Evolutionary conservation across 2,329 filamentous ascomycete genomes (phyloP), one percentile per base, ranked within the genome.

Genomic region (Atkinsonella texensis): DNA sequence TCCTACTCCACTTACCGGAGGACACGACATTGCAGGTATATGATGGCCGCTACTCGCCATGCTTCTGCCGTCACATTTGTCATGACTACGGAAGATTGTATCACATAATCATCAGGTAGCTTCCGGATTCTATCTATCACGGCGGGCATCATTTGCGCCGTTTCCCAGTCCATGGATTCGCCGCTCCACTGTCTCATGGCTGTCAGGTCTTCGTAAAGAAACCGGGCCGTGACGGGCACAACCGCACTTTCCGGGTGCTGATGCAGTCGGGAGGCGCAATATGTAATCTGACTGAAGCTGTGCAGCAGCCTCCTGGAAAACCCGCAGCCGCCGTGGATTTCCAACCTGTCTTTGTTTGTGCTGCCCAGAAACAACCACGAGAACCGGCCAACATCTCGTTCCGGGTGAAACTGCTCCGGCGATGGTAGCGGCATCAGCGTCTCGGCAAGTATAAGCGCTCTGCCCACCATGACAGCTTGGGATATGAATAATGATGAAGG

Each of bases 261-360:
- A 33, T 61, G 57, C 28, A 68, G 46, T 12, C 63, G 59, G 4
- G 66, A 35, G 35, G 66, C 59, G 33, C 65, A 61, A 51, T 65
- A 65, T 7, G 68, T 68, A 42, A 70, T 65, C 41, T 68, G 65
- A 44, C 65, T 65, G 48, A 70, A 61, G 9, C 57, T 59, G 40
- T 69, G 62, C 18, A 70, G 59, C 3, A 70, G 58, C 41, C 62
- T 64, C 47, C 66, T 68, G 0, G 68, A 70, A 51, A 70, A 70
- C 12, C 68, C 68, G 38, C 68, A 70, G 0, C 65, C 68, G 8
- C 68, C 68, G 40, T 70, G 68, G 5, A 70, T 68, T 50, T 68
- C 60, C 31, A 61, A 63, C 53, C 64, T 1, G 2, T 38, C 32
- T 62, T 9, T 68, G 63, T n/a, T 52, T 53, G 33, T 62, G 57